Conservation (phyloP, 805 yeast species). For the Wickerhamomyces queroliae region DNA sequence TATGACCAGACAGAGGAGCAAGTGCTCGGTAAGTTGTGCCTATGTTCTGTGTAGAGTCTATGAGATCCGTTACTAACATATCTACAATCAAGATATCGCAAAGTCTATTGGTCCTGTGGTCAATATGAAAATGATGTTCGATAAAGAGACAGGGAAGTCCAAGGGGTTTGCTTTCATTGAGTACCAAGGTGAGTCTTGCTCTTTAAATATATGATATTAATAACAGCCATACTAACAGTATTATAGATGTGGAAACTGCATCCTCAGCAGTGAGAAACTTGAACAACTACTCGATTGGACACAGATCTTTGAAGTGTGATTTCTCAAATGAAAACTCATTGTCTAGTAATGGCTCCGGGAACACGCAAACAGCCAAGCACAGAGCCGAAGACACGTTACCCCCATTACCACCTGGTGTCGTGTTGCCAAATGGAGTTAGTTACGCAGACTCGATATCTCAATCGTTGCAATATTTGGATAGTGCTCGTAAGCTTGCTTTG, state of each 20-base stretch:
- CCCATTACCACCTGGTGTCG: slow-evolving; percentile 51
- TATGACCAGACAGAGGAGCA: slow-evolving; percentile 93
- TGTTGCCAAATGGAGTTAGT: slow-evolving; percentile 27
- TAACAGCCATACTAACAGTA: neutral
- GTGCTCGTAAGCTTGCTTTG: slow-evolving; percentile 39
- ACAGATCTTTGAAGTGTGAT: slow-evolving; percentile 67
- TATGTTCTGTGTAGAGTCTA: neutral
- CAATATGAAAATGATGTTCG: slow-evolving; percentile 71
- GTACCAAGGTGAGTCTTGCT: slow-evolving; percentile 42
- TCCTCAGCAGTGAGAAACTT: slow-evolving; percentile 86
- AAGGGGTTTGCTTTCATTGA: slow-evolving; percentile 89
- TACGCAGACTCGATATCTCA: slow-evolving; percentile 35
- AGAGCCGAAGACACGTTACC: slow-evolving; percentile 30
- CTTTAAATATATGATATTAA: neutral
- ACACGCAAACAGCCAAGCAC: slow-evolving; percentile 7
- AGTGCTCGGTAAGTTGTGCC: slow-evolving; percentile 34
- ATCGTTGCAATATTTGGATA: slow-evolving; percentile 42
- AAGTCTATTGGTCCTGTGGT: slow-evolving; percentile 84
- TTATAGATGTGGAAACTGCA: slow-evolving; percentile 67
- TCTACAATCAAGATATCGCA: slow-evolving; percentile 50
- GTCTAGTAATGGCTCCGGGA: slow-evolving; percentile 2
- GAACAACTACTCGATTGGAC: slow-evolving; percentile 72
- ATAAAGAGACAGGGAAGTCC: slow-evolving; percentile 83
- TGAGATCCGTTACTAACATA: neutral
- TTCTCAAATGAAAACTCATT: slow-evolving; percentile 49